A percentile compares a stretch with the other conserved stretches of the same genome.
phyloP scores from a whole-genome alignment of 257 asterid species.

The Oldenlandia corymbosa region DNA sequence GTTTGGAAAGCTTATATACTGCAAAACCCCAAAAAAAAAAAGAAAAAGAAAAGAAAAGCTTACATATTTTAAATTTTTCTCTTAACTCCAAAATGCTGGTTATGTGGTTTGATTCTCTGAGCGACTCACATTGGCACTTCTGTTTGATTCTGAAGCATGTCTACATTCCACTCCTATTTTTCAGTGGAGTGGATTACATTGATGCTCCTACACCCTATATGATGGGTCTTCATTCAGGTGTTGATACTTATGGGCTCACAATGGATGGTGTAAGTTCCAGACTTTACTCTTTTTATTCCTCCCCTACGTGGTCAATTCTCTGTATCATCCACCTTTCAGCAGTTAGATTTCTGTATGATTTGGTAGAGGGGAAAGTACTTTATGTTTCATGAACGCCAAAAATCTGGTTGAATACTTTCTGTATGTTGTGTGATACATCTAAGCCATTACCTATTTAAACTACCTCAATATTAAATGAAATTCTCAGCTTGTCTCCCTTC shows the following conservation, averaged over 20 bases:
- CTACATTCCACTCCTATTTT: constrained; percentile 97
- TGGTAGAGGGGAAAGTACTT: neutral
- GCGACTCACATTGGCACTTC: constrained; percentile 35
- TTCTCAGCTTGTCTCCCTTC: neutral
- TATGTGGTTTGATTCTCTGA: constrained; percentile 22
- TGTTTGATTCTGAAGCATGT: constrained; percentile 94
- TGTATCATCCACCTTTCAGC: neutral
- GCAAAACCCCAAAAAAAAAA: too few relatives aligned
- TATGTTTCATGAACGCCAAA: neutral
- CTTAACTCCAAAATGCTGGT: too few relatives aligned
- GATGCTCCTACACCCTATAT: constrained; percentile 99
- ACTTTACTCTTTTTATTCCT: constrained; percentile 9
- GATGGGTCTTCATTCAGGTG: constrained; percentile 99
- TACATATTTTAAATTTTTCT: too few relatives aligned
- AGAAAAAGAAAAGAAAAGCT: too few relatives aligned
- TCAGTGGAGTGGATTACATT: constrained; percentile 99
- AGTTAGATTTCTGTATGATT: neutral
- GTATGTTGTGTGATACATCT: too few relatives aligned
- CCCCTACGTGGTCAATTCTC: neutral
- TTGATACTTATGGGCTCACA: constrained; percentile 78
- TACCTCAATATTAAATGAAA: neutral
- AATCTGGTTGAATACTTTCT: neutral
- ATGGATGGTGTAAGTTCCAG: constrained; percentile 95
- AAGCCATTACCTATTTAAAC: too few relatives aligned
- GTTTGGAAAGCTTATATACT: too few relatives aligned